phyloP scores from a whole-genome alignment of 1,139 yeast species.

The Eremothecium cymbalariae region DNA sequence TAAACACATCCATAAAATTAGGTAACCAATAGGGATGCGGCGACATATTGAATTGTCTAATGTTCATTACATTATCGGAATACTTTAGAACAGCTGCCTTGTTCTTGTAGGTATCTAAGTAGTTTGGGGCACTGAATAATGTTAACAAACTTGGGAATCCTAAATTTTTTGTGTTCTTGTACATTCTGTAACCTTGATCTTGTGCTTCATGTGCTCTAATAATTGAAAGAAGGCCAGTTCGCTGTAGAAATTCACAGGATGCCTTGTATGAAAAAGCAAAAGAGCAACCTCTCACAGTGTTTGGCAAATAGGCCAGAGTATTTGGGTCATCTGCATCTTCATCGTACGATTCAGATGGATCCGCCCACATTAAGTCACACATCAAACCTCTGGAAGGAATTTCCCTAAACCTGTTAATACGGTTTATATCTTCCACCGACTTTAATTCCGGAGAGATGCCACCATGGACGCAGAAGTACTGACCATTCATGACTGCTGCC shows the following conservation, averaged over 20 bases:
- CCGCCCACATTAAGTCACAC: conserved; percentile 97
- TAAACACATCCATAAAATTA: conserved; percentile 93
- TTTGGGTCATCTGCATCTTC: conserved; percentile 43
- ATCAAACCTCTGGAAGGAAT: conserved; percentile 91
- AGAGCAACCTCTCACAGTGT: conserved; percentile 86
- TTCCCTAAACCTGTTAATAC: conserved; percentile 74
- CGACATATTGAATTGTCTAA: conserved; percentile 83
- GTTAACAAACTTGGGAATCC: conserved; percentile 93
- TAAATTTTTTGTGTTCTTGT: conserved; percentile 72
- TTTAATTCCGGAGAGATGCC: conserved; percentile 86
- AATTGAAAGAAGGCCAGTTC: conserved; percentile 70
- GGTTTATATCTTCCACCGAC: conserved; percentile 59
- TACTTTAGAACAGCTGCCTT: conserved; percentile 93
- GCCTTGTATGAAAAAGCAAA: conserved; percentile 85
- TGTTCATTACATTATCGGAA: conserved; percentile 88
- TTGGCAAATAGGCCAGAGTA: conserved; percentile 46
- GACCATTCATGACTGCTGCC: conserved; percentile 91
- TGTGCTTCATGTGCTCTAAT: conserved; percentile 98
- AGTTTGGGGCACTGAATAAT: conserved; percentile 93
- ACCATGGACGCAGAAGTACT: conserved; percentile 94
- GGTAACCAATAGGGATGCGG: conserved; percentile 98
- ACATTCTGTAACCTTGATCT: conserved; percentile 95
- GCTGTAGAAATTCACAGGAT: conserved; percentile 68
- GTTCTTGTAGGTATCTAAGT: conserved; percentile 85
- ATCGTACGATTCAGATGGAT: conserved; percentile 86